Percentiles rank a stretch among this genome's conserved stretches.
Conservation (phyloP, 2,329 filamentous ascomycete species). For the Paecilomyces sp. region DNA sequence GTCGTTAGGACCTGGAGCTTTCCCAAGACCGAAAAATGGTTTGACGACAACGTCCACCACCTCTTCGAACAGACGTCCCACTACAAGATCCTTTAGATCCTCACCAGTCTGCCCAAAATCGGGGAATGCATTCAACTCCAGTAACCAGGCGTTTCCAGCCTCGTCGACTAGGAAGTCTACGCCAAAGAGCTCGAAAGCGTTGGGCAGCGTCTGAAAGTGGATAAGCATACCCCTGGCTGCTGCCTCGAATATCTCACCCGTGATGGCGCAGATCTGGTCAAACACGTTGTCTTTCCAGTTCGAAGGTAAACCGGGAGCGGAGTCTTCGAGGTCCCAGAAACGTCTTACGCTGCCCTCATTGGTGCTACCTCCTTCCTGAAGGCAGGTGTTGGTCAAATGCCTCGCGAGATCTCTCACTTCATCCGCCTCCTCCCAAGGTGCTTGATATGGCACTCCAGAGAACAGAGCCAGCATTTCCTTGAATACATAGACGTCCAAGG, state of each 20-base stretch:
- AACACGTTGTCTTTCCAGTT: slow-evolving; percentile 58
- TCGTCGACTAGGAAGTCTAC: slow-evolving; percentile 80
- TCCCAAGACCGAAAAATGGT: slow-evolving; percentile 54
- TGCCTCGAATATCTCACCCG: slow-evolving; percentile 76
- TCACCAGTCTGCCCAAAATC: slow-evolving; percentile 89
- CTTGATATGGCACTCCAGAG: slow-evolving; percentile 63
- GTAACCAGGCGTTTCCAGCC: slow-evolving; percentile 59
- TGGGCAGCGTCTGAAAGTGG: slow-evolving; percentile 84
- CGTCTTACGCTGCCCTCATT: slow-evolving; percentile 60
- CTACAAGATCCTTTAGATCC: slow-evolving; percentile 58
- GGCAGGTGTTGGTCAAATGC: slow-evolving; percentile 92
- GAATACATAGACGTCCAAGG: slow-evolving; percentile 79
- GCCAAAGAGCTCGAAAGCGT: slow-evolving; percentile 88
- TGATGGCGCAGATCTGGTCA: slow-evolving; percentile 64
- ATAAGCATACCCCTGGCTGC: slow-evolving; percentile 76
- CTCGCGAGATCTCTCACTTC: slow-evolving; percentile 53
- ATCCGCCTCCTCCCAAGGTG: slow-evolving; percentile 47
- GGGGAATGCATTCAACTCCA: slow-evolving; percentile 94
- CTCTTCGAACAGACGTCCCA: slow-evolving; percentile 69
- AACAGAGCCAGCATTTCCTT: slow-evolving; percentile 89
- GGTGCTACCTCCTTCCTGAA: slow-evolving; percentile 56
- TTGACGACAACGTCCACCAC: slow-evolving; percentile 61
- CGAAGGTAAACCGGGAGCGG: slow-evolving; percentile 19
- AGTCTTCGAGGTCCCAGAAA: slow-evolving; percentile 63
- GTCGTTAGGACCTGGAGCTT: slow-evolving; percentile 8